phyloP scores from a whole-genome alignment of 2,329 filamentous ascomycete genomes.

The Apiospora saccharicola region DNA sequence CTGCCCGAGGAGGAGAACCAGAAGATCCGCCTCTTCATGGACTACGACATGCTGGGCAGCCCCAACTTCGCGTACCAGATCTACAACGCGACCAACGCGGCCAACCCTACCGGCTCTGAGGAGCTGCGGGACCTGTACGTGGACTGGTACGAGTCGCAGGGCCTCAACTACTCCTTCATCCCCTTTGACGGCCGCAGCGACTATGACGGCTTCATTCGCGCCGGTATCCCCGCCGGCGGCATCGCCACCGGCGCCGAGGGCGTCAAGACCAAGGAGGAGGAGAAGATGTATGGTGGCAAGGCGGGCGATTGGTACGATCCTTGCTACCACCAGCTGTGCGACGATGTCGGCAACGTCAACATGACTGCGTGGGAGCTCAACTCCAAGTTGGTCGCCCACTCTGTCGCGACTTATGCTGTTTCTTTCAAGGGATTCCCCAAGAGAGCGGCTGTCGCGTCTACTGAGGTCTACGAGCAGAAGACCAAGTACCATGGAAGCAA shows the following conservation, averaged over 20 bases:
- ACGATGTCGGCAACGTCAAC: slow-evolving; percentile 65
- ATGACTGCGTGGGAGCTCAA: slow-evolving; percentile 67
- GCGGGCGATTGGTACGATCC: slow-evolving; percentile 67
- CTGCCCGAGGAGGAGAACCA: slow-evolving; percentile 65
- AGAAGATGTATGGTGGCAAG: slow-evolving; percentile 72
- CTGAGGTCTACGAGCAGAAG: slow-evolving; percentile 43
- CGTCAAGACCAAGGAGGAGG: slow-evolving; percentile 74
- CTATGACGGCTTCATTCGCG: slow-evolving; percentile 78
- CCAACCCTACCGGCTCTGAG: slow-evolving; percentile 74
- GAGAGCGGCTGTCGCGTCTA: slow-evolving; percentile 46
- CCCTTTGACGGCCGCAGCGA: slow-evolving; percentile 82
- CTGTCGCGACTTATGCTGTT: slow-evolving; percentile 72
- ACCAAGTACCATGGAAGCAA: slow-evolving; percentile 59
- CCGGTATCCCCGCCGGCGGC: slow-evolving; percentile 76
- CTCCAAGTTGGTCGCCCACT: slow-evolving; percentile 73
- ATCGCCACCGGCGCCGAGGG: slow-evolving; percentile 81
- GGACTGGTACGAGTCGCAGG: slow-evolving; percentile 69
- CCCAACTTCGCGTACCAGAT: slow-evolving; percentile 73
- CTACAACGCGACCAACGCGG: slow-evolving; percentile 75
- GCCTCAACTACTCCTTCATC: slow-evolving; percentile 72
- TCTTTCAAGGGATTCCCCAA: slow-evolving; percentile 72
- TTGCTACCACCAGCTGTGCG: slow-evolving; percentile 69
- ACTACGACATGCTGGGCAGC: slow-evolving; percentile 75
- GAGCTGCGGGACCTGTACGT: slow-evolving; percentile 73
- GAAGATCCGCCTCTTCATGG: slow-evolving; percentile 71